Base-by-base conservation (phyloP, 2,329 filamentous ascomycete genomes). In the Penicillium fuscoglaucum region DNA sequence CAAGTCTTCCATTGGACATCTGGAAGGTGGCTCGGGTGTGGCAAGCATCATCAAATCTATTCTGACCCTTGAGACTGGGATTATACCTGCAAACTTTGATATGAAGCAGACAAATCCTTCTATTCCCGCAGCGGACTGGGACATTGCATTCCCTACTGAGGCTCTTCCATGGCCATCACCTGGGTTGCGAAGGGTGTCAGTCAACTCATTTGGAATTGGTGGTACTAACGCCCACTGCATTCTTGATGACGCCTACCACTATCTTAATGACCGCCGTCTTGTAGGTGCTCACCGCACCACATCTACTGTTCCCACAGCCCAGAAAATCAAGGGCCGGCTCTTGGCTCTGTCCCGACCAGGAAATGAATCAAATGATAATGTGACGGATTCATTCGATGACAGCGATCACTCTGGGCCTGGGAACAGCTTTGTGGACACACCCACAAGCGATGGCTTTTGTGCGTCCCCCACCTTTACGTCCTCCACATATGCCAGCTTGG, bases 31-130 rank as follows among this genome's bases (percentile, higher is more conserved):
- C 6, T 61, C 66, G 2, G 72, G 72, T 1, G 45, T 74, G 21
- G 67, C 71, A 13, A 63, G 67, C 21, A 53, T 74, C 1, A 79
- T 81, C 60, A 80, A 81, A 58, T 66, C 74, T 1, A 71, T 74
- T 0, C 63, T 81, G 52, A 73, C 77, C 58, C 66, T 82, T 4
- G 78, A 81, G 61, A 74, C 76, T 39, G 77, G 76, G 0, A 72
- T 80, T 15, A 74, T 81, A 26, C 72, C 76, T 9, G 75, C 78
- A 3, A 80, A 80, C 55, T 68, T 68, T 54, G 74, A 78, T 55
- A 79, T 80, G 41, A 66, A 74, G 45, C 70, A 69, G 17, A 64
- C 70, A 1, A 81, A 80, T 37, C 63, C 70, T 0, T 70, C 71
- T 15, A 73, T 78, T 28, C 69, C 69, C 3, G 63, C 72, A 2